Evolutionary conservation across 75 land plant species (phyloP), one percentile per base, ranked within the genome.

Genomic region (Pseudotsuga menziesii): DNA sequence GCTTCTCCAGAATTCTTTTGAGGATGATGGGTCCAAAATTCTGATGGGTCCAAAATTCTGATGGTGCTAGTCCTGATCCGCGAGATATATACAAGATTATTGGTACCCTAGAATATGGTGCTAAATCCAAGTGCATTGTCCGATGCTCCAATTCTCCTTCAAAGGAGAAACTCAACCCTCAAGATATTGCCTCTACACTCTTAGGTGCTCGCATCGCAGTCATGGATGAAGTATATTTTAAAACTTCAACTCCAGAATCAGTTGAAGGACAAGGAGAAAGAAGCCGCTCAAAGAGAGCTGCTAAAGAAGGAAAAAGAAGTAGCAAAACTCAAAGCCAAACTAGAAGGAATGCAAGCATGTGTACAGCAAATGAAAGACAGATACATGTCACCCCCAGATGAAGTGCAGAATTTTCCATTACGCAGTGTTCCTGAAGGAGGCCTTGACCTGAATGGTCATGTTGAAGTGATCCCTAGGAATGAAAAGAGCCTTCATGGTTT

Each of bases 1-100:
- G 99, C 90, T 96, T 73, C 89, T 96, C 0, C 98, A 96, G 97
- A n/a, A 96, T 78, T 94, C 97, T 13, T 94, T 94, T 69, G 97
- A 94, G 77, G 97, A 90, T 80, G 89, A 90, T 74, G 84, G 90
- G 41, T 77, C n/a, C n/a, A n/a, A n/a, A n/a, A n/a, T n/a, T n/a
- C n/a, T n/a, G n/a, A n/a, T n/a, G n/a, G n/a, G n/a, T n/a, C 97
- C 32, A 94, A 92, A 74, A 94, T 94, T 41, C 59, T 94, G 76
- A 94, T 94, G 97, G 83, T 85, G 95, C 97, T 20, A 94, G 95
- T 80, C 95, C 97, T 29, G 97, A 94, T 79, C 88, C 88, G 32
- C 83, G 91, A 77, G 97, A 94, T 77, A 83, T 94, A 56, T 88
- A 94, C 77, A 94, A 90, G 84, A 94, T 95, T 5, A 90, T 94